phyloP scores from a whole-genome alignment of 176 grass and related monocot species.

The Eleusine indica region DNA sequence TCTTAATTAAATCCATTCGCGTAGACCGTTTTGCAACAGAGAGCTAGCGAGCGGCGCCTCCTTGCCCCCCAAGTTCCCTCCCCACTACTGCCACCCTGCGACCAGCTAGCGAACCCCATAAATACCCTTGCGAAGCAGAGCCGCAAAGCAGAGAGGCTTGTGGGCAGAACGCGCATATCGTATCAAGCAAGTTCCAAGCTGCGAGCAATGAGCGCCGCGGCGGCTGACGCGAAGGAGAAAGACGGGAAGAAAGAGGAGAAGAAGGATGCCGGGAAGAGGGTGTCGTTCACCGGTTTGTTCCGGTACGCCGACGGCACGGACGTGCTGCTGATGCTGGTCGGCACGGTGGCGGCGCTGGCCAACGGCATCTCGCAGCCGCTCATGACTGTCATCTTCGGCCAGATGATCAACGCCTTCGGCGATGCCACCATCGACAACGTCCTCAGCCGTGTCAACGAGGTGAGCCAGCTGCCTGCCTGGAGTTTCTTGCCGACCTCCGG shows the following conservation, averaged over 20 bases:
- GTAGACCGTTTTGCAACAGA: neutral
- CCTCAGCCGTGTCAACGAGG: slow-evolving; percentile 56
- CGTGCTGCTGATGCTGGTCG: slow-evolving; percentile 53
- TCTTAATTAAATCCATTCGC: neutral
- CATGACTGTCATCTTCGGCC: slow-evolving; percentile 67
- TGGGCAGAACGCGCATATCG: neutral
- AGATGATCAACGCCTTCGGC: slow-evolving; percentile 64
- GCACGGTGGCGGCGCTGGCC: slow-evolving; percentile 46
- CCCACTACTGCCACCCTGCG: neutral
- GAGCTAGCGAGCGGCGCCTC: neutral
- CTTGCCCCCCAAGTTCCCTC: neutral
- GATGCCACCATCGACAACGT: slow-evolving; percentile 23
- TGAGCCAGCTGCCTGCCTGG: neutral
- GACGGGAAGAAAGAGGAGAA: neutral
- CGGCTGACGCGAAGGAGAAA: neutral
- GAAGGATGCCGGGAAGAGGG: slow-evolving; percentile 18
- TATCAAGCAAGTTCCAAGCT: neutral
- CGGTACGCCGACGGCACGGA: slow-evolving; percentile 54
- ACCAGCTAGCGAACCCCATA: neutral
- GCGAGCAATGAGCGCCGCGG: slow-evolving; percentile 31
- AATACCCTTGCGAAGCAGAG: neutral
- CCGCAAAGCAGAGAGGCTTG: neutral
- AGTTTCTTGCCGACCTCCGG: neutral
- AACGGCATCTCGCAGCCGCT: slow-evolving; percentile 68
- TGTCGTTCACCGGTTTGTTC: slow-evolving; percentile 47